phyloP scores from a whole-genome alignment of 2,329 filamentous ascomycete species.

The Colletotrichum sp. region DNA sequence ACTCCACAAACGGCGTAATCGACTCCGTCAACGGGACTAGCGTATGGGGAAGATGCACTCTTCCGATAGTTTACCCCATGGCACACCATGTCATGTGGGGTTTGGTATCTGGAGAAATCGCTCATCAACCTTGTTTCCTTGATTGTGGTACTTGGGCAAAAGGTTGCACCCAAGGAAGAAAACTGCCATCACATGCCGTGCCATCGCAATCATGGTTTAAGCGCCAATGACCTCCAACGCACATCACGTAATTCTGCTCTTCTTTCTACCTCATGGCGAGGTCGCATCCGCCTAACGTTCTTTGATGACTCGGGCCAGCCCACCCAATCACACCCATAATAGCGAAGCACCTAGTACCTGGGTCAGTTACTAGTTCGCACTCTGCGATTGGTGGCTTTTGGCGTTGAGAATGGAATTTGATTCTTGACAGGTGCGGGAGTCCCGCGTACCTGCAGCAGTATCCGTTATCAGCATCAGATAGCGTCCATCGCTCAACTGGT shows the following conservation, averaged over 20 bases:
- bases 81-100: not conserved
- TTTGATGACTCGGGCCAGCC: not conserved
- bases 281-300: not conserved
- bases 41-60: not conserved
- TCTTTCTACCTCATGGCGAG: not conserved
- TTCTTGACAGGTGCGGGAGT: not conserved
- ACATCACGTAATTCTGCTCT: not conserved
- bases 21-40: not conserved
- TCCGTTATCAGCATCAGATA: not conserved
- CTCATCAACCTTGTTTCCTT: not conserved
- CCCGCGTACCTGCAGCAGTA: not conserved
- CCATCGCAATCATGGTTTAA: not conserved
- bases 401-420: not conserved
- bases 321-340: not conserved
- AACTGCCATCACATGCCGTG: not conserved
- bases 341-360: not conserved
- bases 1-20: constrained; percentile 3
- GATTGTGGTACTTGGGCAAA: not conserved
- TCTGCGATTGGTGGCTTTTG: not conserved
- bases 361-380: not conserved
- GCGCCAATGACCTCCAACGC: not conserved
- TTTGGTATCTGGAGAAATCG: not conserved
- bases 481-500: not conserved
- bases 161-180: not conserved
- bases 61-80: not conserved